Evolutionary conservation across 805 yeast species (phyloP).

Genomic region (Kuraishia ogatae): DNA sequence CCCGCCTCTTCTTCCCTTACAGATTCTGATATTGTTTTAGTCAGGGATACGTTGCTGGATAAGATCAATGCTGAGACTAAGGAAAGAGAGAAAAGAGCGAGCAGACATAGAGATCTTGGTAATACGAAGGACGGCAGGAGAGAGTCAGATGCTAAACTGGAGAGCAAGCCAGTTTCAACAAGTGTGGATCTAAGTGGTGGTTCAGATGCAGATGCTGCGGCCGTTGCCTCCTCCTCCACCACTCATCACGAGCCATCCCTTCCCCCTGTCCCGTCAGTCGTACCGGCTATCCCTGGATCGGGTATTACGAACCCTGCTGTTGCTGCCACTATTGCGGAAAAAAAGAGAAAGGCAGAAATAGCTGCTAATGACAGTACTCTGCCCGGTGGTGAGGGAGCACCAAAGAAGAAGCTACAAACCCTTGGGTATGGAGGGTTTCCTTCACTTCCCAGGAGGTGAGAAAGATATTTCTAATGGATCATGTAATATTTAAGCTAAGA

Average conservation of each 20-base stretch:
- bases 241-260: too few species aligned
- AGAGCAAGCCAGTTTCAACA: too few species aligned
- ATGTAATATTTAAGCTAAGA: too few species aligned
- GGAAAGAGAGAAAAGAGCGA: not conserved
- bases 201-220: not conserved
- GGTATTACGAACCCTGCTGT: not conserved
- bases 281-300: not conserved
- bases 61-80: conserved; percentile 4
- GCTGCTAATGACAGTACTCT: not conserved
- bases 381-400: not conserved
- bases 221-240: not conserved
- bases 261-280: not conserved
- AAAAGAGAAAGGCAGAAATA: not conserved
- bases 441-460: conserved; percentile 1
- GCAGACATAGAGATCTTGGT: not conserved
- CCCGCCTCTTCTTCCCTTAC: not conserved
- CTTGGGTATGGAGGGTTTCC: conserved; percentile 3
- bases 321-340: not conserved
- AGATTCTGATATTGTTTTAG: conserved; percentile 8
- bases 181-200: not conserved
- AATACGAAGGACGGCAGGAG: too few species aligned
- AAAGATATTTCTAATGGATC: not conserved
- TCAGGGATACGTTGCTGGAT: conserved; percentile 13
- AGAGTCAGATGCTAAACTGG: conserved; percentile 4
- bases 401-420: conserved; percentile 2